Conservation (phyloP, 2,329 filamentous ascomycete genomes). For the Acrocalymma vagum region DNA sequence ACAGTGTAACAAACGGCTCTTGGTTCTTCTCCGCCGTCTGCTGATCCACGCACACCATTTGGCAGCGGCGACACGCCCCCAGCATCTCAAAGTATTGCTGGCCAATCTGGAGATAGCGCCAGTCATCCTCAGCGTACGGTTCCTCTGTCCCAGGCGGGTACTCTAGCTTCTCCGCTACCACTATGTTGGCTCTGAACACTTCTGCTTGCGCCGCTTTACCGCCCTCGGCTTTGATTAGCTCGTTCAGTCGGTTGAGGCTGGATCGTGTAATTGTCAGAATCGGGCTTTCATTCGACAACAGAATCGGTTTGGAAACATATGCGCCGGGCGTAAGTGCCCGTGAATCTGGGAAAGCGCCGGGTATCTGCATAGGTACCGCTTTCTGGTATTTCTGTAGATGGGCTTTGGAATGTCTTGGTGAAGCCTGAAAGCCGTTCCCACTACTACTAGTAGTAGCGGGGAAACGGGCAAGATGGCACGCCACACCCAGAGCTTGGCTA, state of each 20-base stretch:
- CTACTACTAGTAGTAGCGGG: constrained; percentile 71
- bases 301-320: constrained; percentile 67
- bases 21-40: constrained; percentile 77
- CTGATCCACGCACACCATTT: constrained; percentile 97
- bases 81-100: constrained; percentile 73
- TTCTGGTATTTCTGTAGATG: constrained; percentile 64
- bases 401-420: constrained; percentile 75
- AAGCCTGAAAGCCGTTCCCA: constrained; percentile 56
- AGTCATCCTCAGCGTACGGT: constrained; percentile 83
- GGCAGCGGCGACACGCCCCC: constrained; percentile 86
- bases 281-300: constrained; percentile 92
- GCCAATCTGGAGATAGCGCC: constrained; percentile 75
- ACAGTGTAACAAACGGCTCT: constrained; percentile 88
- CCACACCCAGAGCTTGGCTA: constrained; percentile 74
- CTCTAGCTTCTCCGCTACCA: constrained; percentile 65
- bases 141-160: constrained; percentile 56
- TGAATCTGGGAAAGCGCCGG: constrained; percentile 63
- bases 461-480: constrained; percentile 86
- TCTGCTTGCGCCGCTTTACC: constrained; percentile 73
- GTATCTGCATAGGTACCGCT: constrained; percentile 50
- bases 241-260: constrained; percentile 81
- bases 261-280: constrained; percentile 84
- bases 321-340: constrained; percentile 57
- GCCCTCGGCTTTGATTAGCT: constrained; percentile 69
- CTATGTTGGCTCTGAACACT: constrained; percentile 89